phyloP scores from a whole-genome alignment of 1,284 basidiomycete species.

The Bondarzewia mesenterica region DNA sequence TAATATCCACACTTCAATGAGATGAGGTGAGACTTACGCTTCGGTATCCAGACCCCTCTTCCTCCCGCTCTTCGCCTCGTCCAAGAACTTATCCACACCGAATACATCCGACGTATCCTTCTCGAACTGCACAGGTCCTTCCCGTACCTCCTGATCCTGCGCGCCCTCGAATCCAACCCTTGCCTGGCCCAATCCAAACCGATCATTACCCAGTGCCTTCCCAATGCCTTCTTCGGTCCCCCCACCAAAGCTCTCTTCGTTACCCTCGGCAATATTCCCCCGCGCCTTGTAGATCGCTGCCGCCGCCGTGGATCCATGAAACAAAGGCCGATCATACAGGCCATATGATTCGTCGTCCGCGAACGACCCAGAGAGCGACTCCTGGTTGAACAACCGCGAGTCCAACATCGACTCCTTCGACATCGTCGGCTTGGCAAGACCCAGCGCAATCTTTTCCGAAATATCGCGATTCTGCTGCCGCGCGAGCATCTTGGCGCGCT shows the following conservation, averaged over 20 bases:
- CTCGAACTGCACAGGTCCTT: conserved; percentile 99
- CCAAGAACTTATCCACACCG: conserved; percentile 94
- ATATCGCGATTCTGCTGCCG: conserved; percentile 97
- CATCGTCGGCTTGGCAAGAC: conserved; percentile 91
- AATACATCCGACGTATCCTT: conserved; percentile 98
- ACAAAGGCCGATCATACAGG: conserved; percentile 91
- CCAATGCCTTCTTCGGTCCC: conserved; percentile 92
- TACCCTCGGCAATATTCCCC: conserved; percentile 75
- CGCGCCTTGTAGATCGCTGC: conserved; percentile 96
- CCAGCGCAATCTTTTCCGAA: conserved; percentile 97
- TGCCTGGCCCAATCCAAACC: conserved; percentile 88
- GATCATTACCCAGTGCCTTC: conserved; percentile 86
- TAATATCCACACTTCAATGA: not conserved
- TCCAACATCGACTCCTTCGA: conserved; percentile 97
- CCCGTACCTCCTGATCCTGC: conserved; percentile 71
- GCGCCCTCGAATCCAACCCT: conserved; percentile 86
- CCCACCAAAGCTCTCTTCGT: conserved; percentile 87
- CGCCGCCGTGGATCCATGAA: conserved; percentile 92
- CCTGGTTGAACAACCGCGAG: conserved; percentile 95
- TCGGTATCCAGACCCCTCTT: conserved; percentile 82
- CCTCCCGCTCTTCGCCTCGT: conserved; percentile 90
- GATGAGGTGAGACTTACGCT: conserved; percentile 39
- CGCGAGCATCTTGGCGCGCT: conserved; percentile 91
- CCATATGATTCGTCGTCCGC: conserved; percentile 92
- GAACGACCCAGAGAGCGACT: conserved; percentile 74